Base-by-base conservation (phyloP, 1,284 basidiomycete genomes). In the Fomes fomentarius region DNA sequence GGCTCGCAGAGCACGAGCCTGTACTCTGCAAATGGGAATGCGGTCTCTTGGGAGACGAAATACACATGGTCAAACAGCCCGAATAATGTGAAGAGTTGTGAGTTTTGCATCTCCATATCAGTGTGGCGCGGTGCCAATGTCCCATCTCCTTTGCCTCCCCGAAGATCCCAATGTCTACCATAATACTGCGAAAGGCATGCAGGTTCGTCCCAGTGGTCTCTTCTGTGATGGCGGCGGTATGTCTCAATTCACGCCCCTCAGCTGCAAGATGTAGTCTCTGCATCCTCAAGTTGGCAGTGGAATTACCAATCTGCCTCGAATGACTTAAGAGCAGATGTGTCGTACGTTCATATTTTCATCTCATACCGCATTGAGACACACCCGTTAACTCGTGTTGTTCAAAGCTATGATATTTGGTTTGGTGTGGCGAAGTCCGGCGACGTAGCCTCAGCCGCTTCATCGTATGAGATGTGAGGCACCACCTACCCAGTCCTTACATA, bases 401-500 rank as follows among this genome's bases (percentile, higher is more conserved):
- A n/a, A n/a, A 80, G 78, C 1, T 84, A 83, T 50, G 82, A 84
- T 58, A 80, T 84, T 45, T 84, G 82, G 82, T 67, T 76, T 19
- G 82, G 82, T 19, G 68, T 65, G 2, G 69, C 77, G 1, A 59
- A 73, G 7, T 68, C 75, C 7, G 82, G 81, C 39, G 61, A 66
- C 2, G 76, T 80, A 2, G 81, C 82, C 0, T 75, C 79, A 0
- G 61, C 70, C 2, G 73, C 76, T 1, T 83, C 81, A 4, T 78
- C 76, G 0, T 84, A 75, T 55, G 82, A 83, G 59, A 82, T 83
- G 81, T 82, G 65, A 37, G 77, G 2, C 17, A 5, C 24, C 3
- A 19, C 14, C 9, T n/a, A n/a, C n/a, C n/a, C n/a, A n/a, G n/a
- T n/a, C n/a, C n/a, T n/a, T n/a, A n/a, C n/a, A n/a, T n/a, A n/a